Evolutionary conservation across 2,329 filamentous ascomycete genomes (phyloP).

Genomic region (Penicillium decumbens): DNA sequence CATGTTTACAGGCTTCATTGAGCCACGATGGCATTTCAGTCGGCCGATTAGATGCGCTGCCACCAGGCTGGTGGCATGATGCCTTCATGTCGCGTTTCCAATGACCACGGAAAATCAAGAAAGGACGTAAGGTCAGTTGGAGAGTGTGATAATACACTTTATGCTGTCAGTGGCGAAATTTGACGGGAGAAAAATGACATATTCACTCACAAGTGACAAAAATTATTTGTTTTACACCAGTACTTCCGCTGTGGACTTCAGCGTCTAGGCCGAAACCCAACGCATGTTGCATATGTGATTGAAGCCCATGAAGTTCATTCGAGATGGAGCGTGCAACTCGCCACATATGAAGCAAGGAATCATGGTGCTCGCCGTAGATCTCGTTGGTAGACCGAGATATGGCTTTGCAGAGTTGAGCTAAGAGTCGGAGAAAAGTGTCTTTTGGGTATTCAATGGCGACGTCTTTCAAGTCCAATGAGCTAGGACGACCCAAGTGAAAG

Average conservation of each 20-base stretch:
- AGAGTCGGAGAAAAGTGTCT: slow-evolving; percentile 38
- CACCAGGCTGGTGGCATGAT: slow-evolving; percentile 6
- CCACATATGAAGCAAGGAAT: slow-evolving; percentile 39
- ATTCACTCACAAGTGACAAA: slow-evolving; percentile 37
- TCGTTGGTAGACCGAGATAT: slow-evolving; percentile 41
- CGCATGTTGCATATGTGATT: slow-evolving; percentile 25
- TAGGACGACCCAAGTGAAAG: slow-evolving; percentile 43
- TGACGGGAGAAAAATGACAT: neutral
- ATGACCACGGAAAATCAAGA: slow-evolving; percentile 44
- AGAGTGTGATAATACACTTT: slow-evolving; percentile 45
- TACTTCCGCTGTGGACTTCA: slow-evolving; percentile 33
- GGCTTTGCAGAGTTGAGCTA: slow-evolving; percentile 37
- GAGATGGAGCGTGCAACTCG: slow-evolving; percentile 31
- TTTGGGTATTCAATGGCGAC: slow-evolving; percentile 36
- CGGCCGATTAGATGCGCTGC: slow-evolving; percentile 13
- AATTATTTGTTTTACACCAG: slow-evolving; percentile 42
- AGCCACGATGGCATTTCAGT: slow-evolving; percentile 38
- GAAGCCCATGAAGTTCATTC: slow-evolving; percentile 29
- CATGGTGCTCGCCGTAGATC: slow-evolving; percentile 42
- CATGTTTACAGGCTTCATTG: slow-evolving; percentile 44
- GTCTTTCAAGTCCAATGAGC: slow-evolving; percentile 38
- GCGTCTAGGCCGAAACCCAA: slow-evolving; percentile 37
- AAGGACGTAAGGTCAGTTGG: slow-evolving; percentile 44
- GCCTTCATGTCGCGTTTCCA: slow-evolving; percentile 33
- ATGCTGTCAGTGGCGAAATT: slow-evolving; percentile 1